Conservation (phyloP, 805 yeast genomes). For the Starmera quercuum region DNA sequence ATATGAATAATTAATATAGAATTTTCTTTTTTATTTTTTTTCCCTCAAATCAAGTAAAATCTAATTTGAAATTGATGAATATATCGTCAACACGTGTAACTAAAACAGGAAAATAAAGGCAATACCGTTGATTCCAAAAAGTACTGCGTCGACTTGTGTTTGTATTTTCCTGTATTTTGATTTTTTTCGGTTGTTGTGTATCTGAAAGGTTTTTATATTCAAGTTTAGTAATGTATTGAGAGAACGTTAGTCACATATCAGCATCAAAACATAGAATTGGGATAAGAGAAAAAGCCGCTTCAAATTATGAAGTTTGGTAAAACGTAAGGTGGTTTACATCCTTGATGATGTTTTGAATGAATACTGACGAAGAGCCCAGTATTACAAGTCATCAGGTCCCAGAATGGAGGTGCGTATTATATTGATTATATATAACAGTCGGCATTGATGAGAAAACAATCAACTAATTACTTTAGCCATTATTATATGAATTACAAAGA, state of each 20-base stretch:
- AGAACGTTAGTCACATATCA: neutral
- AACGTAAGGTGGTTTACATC: conserved; percentile 31
- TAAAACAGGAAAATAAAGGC: no score
- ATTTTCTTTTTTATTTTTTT: no score
- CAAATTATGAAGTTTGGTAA: conserved; percentile 86
- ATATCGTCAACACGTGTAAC: no score
- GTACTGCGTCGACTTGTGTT: no score
- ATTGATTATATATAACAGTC: neutral
- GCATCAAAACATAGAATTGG: neutral
- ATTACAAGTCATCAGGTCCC: conserved; percentile 83
- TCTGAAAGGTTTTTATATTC: neutral
- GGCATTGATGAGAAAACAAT: neutral
- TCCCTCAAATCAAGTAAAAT: no score
- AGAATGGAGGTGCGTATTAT: conserved; percentile 61
- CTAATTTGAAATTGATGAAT: no score
- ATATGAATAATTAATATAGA: no score
- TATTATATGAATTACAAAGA: conserved; percentile 81
- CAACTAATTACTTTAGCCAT: conserved; percentile 25
- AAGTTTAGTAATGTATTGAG: neutral
- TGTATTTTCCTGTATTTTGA: no score
- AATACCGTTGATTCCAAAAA: no score
- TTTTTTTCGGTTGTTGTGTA: no score
- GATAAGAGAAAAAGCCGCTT: no score
- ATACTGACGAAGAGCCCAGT: conserved; percentile 11
- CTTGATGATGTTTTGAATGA: conserved; percentile 2